phyloP scores from a whole-genome alignment of 2,329 filamentous ascomycete genomes.

The Pseudophaeomoniella oleicola region DNA sequence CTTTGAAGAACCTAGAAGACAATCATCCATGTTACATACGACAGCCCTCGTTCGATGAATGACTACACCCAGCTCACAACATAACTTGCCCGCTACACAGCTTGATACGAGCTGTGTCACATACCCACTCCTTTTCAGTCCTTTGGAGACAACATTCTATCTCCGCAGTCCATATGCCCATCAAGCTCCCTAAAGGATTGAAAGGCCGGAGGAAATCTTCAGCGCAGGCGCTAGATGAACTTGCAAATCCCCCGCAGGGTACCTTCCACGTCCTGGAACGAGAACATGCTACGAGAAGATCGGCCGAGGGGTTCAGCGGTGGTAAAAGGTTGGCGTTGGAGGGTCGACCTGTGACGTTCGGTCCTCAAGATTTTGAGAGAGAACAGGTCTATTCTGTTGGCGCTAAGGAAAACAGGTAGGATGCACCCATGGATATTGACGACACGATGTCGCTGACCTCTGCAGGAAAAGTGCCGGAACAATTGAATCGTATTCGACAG shows the following conservation, averaged over 20 bases:
- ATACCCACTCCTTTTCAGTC: too few species aligned
- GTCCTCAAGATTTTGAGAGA: conserved; percentile 17
- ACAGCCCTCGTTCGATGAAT: too few species aligned
- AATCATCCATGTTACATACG: too few species aligned
- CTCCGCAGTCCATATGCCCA: conserved; percentile 28
- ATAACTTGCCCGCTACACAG: too few species aligned
- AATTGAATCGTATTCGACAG: conserved; percentile 30
- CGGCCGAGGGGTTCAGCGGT: conserved; percentile 21
- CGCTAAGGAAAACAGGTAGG: conserved; percentile 21
- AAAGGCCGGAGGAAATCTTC: conserved; percentile 37
- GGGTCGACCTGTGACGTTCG: conserved; percentile 20
- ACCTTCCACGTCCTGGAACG: conserved; percentile 42
- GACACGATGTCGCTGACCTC: conserved; percentile 7
- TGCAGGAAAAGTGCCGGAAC: conserved; percentile 34
- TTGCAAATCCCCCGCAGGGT: conserved; percentile 19
- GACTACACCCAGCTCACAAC: too few species aligned
- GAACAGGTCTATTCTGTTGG: conserved; percentile 25
- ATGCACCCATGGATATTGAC: conserved; percentile 16
- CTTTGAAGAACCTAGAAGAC: too few species aligned
- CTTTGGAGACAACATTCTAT: too few species aligned
- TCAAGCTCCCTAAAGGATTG: conserved; percentile 40
- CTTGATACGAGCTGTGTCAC: too few species aligned
- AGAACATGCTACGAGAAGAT: conserved; percentile 28
- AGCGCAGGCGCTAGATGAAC: conserved; percentile 37
- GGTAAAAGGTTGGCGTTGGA: conserved; percentile 18